phyloP scores from a whole-genome alignment of 2,329 filamentous ascomycete genomes.

The Fusarium beomiforme region DNA sequence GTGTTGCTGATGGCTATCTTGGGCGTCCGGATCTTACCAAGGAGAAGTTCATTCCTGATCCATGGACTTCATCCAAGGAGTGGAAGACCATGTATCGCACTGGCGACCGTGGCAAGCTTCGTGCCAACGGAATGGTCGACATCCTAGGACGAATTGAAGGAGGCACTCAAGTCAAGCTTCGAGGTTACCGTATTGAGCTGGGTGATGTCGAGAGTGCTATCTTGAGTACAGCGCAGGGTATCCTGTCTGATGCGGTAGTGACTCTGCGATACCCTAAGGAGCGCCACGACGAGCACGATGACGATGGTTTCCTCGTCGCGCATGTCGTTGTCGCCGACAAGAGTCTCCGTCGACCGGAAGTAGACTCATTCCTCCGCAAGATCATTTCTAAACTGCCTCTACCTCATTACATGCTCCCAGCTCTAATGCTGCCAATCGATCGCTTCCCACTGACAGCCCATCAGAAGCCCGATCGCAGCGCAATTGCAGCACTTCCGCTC shows the following conservation, averaged over 20 bases:
- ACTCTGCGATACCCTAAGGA: background rate
- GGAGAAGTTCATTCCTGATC: slow-evolving; percentile 5
- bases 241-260: slow-evolving; percentile 1
- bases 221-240: background rate
- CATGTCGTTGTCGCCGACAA: slow-evolving; percentile 1
- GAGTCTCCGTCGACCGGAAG: background rate
- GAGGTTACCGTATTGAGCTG: slow-evolving; percentile 58
- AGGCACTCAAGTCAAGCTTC: slow-evolving; percentile 58
- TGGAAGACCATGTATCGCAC: slow-evolving; percentile 25
- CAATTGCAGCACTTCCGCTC: background rate
- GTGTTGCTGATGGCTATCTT: slow-evolving; percentile 8
- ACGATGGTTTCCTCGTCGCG: background rate
- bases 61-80: background rate
- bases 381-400: background rate
- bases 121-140: slow-evolving; percentile 47
- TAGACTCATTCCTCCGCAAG: background rate
- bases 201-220: slow-evolving; percentile 46
- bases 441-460: background rate
- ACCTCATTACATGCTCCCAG: background rate
- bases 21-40: background rate
- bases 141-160: slow-evolving; percentile 52
- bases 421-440: background rate
- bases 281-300: background rate
- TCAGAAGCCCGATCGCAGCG: background rate
- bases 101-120: slow-evolving; percentile 34